A percentile compares a stretch with the other conserved stretches of the same genome.
Conservation (phyloP, 2,329 filamentous ascomycete species). For the Aureobasidium subglaciale region DNA sequence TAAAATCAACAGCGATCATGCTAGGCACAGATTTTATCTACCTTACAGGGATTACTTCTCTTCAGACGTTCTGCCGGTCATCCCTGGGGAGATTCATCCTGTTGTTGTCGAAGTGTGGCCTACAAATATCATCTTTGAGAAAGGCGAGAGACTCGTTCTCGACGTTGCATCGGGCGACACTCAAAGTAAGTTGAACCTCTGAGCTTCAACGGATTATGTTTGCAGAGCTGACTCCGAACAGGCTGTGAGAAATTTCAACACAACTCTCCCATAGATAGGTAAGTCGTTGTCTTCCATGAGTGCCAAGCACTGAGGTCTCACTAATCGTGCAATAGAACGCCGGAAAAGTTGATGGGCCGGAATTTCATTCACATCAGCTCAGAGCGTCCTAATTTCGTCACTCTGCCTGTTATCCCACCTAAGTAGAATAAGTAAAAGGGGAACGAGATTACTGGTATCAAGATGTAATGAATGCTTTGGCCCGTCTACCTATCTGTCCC, state of each 20-base stretch:
- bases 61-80: conserved; percentile 49
- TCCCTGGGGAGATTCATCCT: conserved; percentile 48
- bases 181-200: conserved; percentile 44
- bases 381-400: conserved; percentile 44
- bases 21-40: conserved; percentile 47
- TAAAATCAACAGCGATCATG: conserved; percentile 45
- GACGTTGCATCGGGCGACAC: conserved; percentile 53
- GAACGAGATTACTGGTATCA: too few species aligned
- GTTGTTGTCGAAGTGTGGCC: conserved; percentile 61
- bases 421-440: too few species aligned
- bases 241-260: too few species aligned
- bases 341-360: too few species aligned
- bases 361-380: conserved; percentile 45
- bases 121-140: conserved; percentile 51
- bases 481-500: too few species aligned
- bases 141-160: conserved; percentile 48
- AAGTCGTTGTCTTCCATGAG: too few species aligned
- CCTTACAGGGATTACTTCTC: conserved; percentile 54
- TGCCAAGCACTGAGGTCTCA: too few species aligned
- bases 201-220: conserved; percentile 36
- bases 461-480: too few species aligned
- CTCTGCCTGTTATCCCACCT: conserved; percentile 46
- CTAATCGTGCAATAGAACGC: too few species aligned
- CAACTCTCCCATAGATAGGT: too few species aligned
- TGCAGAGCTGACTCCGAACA: too few species aligned